These are phyloP conservation scores for Chaetomium fimeti DNA, from an alignment of 495 filamentous ascomycete genomes.

Conservation along the genomic window DNA sequence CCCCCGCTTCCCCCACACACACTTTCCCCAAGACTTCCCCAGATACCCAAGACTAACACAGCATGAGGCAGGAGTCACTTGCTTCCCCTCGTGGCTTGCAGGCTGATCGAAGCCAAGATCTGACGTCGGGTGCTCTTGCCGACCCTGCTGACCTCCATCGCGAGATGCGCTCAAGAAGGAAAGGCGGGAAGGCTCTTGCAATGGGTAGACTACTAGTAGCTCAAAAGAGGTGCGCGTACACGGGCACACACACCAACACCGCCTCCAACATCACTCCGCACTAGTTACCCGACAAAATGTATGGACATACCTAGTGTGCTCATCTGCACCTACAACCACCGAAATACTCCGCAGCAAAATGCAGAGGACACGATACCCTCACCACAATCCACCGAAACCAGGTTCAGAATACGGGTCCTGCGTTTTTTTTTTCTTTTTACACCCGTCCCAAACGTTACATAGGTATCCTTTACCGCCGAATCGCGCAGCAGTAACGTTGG, in stretches of 20 bases:
- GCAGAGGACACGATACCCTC: conserved; percentile 8
- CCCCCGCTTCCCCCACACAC: conserved; percentile 10
- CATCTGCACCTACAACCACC: neutral
- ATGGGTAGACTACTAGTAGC: neutral
- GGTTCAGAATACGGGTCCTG: conserved; percentile 3
- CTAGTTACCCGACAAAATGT: too few relatives aligned
- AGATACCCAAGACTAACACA: conserved; percentile 12
- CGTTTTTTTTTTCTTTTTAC: neutral
- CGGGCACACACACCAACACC: neutral
- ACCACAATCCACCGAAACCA: neutral
- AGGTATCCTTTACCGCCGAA: neutral
- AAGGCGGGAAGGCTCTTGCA: neutral
- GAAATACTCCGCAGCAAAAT: neutral
- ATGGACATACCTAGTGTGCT: too few relatives aligned
- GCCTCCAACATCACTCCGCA: neutral
- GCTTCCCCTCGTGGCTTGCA: conserved; percentile 17
- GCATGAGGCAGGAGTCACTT: conserved; percentile 16
- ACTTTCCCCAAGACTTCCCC: conserved; percentile 7
- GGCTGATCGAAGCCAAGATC: conserved; percentile 14
- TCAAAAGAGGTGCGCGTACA: neutral
- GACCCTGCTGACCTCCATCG: conserved; percentile 13
- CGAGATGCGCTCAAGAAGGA: neutral
- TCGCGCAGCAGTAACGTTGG: neutral
- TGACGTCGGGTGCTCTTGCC: conserved; percentile 16
- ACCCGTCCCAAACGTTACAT: neutral